These are phyloP conservation scores for Pelargonium fulgidum DNA, from an alignment of 441 rosid genomes.

Conservation along the genomic window DNA sequence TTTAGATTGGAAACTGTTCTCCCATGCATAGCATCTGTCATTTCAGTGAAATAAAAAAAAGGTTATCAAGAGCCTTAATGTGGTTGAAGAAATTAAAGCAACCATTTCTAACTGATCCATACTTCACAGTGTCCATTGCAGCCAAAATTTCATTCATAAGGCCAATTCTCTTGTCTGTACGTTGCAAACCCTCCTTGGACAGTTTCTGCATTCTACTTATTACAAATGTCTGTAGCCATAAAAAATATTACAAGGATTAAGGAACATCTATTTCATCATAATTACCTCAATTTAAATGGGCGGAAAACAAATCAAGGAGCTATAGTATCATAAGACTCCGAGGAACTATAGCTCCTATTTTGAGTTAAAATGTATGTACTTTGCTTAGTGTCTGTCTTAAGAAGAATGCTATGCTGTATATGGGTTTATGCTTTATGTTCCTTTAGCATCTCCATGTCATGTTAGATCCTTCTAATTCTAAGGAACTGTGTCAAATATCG, in stretches of 20 bases:
- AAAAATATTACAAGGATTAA: constrained; percentile 10
- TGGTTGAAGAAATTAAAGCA: constrained; percentile 10
- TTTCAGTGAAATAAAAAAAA: constrained; percentile 22
- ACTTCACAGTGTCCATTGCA: constrained; percentile 99
- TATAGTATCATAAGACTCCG: background rate
- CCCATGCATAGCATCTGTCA: constrained; percentile 98
- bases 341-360: too few relatives aligned
- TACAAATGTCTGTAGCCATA: constrained; percentile 61
- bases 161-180: constrained; percentile 96
- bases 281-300: background rate
- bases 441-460: too few relatives aligned
- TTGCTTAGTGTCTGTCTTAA: too few relatives aligned
- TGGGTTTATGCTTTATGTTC: too few relatives aligned
- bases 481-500: background rate
- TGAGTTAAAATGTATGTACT: too few relatives aligned
- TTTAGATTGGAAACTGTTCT: constrained; percentile 85
- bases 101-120: constrained; percentile 29
- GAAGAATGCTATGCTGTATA: too few relatives aligned
- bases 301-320: constrained; percentile 8
- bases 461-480: background rate
- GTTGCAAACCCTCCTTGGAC: constrained; percentile 96
- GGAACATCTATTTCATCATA: constrained; percentile 12
- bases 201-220: constrained; percentile 89
- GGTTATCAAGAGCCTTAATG: constrained; percentile 9
- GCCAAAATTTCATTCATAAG: constrained; percentile 98